Conservation (phyloP, 352 stramenopile species). For the Pythium coloratum region DNA sequence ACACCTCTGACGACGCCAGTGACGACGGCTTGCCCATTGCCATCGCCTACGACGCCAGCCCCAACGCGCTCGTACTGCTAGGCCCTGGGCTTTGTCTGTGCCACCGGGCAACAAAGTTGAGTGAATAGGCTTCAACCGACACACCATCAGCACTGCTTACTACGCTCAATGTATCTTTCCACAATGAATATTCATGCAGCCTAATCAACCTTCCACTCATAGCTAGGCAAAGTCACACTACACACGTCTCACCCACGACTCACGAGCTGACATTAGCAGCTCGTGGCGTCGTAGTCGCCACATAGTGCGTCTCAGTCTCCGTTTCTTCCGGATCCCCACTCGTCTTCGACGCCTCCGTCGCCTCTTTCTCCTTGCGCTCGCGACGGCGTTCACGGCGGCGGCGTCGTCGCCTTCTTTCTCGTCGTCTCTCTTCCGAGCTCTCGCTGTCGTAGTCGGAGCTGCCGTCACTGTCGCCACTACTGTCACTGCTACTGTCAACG, state of each 20-base stretch:
- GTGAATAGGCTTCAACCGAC: no score
- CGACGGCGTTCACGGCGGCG: slow-evolving; percentile 7
- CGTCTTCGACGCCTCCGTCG: no score
- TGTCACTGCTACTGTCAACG: not conserved
- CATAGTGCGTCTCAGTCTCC: not conserved
- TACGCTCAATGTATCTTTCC: no score
- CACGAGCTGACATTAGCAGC: not conserved
- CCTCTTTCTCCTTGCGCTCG: not conserved
- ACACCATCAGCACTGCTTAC: no score
- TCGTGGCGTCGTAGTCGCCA: not conserved
- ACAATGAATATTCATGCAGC: no score
- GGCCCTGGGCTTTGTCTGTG: not conserved
- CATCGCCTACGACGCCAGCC: not conserved
- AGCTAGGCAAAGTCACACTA: no score
- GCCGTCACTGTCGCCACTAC: not conserved
- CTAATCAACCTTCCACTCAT: no score
- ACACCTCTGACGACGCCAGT: not conserved
- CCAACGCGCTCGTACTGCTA: slow-evolving; percentile 1
- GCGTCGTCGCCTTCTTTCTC: slow-evolving; percentile 1
- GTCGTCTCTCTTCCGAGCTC: slow-evolving; percentile 12
- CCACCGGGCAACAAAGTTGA: no score
- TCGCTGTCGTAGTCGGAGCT: slow-evolving; percentile 16
- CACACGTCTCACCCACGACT: not conserved
- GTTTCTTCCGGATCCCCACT: not conserved
- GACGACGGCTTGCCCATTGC: not conserved